Evolutionary conservation across 2,329 filamentous ascomycete genomes (phyloP), one percentile per base, ranked within the genome.

Genomic region (Hawksworthiomyces lignivorus): DNA sequence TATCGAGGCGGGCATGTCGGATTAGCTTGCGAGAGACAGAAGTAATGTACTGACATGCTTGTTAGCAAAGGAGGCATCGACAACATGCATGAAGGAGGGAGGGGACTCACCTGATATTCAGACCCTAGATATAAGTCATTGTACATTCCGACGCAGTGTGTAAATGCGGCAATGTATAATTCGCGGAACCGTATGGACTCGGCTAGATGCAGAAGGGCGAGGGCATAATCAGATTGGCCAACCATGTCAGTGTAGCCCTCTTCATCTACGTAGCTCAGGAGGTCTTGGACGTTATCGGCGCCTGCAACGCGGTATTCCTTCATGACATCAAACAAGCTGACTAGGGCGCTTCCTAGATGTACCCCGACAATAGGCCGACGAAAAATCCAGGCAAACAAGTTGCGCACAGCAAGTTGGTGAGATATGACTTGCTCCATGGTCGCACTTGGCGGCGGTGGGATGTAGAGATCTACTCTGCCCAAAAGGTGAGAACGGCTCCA

Each of bases 71-170:
- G 7, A 15, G 11, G 18, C 12, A 12, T 7, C 3, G 20, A 24
- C 28, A 15, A 19, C 6, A 4, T 21, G n/a, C 14, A 19, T 7
- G 4, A 24, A 12, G 30, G 12, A 24, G 19, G 14, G 20, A 20
- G 39, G 39, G 20, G 6, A 62, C 73, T 51, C 63, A 82, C 80
- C 57, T 72, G 64, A 47, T 79, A 84, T 48, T 84, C 83, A 1
- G 70, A 57, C 49, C 72, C 75, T 6, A 62, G 54, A 30, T 68
- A 64, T 5, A 89, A 48, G 20, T 66, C 65, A 17, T 83, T 75
- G 46, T 73, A 75, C 84, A 90, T 88, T 32, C 85, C 86, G 27
- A 83, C 81, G 54, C 84, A 87, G 54, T 92, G 86, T 12, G 75
- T 72, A 59, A 89, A 87, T 0, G 85, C 80, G 53, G 85, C 74